Evolutionary conservation across 257 asterid genomes (phyloP).

Genomic region (Dorcoceras hygrometricum): DNA sequence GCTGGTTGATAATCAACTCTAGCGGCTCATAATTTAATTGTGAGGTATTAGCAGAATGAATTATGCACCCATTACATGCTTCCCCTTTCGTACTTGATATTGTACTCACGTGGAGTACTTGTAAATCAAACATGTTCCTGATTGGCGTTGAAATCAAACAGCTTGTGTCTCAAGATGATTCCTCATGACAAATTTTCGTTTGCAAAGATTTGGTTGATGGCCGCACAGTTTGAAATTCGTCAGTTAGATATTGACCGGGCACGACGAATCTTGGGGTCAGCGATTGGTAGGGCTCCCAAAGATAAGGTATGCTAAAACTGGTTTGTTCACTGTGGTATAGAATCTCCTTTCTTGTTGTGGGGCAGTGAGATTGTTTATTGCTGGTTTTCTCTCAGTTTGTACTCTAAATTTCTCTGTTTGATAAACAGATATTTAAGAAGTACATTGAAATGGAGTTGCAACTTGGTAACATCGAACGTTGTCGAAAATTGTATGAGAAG

Average conservation of each 20-base stretch:
- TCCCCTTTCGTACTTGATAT: conserved; percentile 3
- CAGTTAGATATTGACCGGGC: conserved; percentile 66
- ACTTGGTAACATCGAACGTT: conserved; percentile 82
- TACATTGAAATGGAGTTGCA: conserved; percentile 95
- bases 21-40: background rate
- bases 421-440: conserved; percentile 83
- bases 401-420: conserved; percentile 20
- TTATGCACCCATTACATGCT: background rate
- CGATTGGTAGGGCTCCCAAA: conserved; percentile 65
- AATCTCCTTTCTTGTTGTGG: conserved; percentile 14
- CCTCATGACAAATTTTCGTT: conserved; percentile 72
- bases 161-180: conserved; percentile 54
- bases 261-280: conserved; percentile 50
- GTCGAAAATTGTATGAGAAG: conserved; percentile 79
- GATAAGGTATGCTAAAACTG: conserved; percentile 43
- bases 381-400: conserved; percentile 13
- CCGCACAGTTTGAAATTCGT: conserved; percentile 93
- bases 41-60: background rate
- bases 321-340: background rate
- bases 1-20: background rate
- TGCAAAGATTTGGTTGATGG: conserved; percentile 93
- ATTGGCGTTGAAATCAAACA: conserved; percentile 27
- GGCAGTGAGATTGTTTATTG: conserved; percentile 7
- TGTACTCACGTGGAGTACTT: background rate
- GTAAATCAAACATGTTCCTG: conserved; percentile 10